Base-by-base conservation (phyloP, 805 yeast genomes). In the Metschnikowia picachoensis region DNA sequence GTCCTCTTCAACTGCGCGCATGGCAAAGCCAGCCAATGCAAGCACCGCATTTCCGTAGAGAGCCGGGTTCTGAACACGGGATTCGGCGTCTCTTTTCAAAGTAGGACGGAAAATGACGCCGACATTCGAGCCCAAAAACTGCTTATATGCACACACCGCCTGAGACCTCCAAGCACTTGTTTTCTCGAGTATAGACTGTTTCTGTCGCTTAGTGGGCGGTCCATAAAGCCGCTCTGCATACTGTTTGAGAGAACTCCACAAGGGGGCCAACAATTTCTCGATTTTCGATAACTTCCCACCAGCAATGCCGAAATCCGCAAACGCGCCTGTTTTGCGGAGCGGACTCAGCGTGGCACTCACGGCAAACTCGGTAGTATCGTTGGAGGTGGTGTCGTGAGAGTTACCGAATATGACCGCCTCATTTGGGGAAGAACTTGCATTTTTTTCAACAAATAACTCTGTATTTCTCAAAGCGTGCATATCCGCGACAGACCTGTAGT, bases 1-100 rank as follows among this genome's bases (percentile, higher is more conserved):
- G 51, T 83, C 90, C 59, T 85, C 90, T 41, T 77, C 80, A 20
- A 79, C 72, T 1, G 90, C 80, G 57, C 78, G 80, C 6, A 80
- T 63, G 15, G 82, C 66, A 45, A 84, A 67, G 41, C 83, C 74
- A 2, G 87, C 66, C 11, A 85, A 60, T 2, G 86, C 73, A 41
- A 84, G 76, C 15, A 84, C 78, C 0, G 87, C 78, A 58, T 83
- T 81, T 5, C 87, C 87, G 45, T 76, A 70, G 43, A 73, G 68
- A 5, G 68, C 77, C 0, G 87, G 81, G 42, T 82, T 74, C n/a
- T 81, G 73, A 2, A 83, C 72, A 32, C 88, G 65, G 17, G 78
- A 73, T 48, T 80, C 80, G 0, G 88, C 77, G 52, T 83, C 88
- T 55, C 79, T 66, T 43, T 67, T 63, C 28, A 74, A 46, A 0